Percentiles rank a stretch among this genome's conserved stretches.
Evolutionary conservation across 148 eudicot species (phyloP).

Genomic region (Chenopodium berlandieri): DNA sequence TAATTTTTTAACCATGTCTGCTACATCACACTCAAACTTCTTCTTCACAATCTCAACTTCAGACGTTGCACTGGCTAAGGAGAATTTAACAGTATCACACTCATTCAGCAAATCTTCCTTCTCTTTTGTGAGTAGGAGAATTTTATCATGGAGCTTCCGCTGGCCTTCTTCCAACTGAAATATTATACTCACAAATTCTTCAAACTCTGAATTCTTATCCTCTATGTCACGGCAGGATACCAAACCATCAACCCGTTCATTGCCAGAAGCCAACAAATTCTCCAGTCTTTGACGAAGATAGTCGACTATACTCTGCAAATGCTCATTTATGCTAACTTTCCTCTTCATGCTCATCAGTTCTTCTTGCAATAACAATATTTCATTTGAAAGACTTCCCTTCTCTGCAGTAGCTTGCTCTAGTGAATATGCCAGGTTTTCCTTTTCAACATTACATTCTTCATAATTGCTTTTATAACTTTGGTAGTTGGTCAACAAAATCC

Average conservation of each 20-base stretch:
- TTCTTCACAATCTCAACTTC: conserved; percentile 46
- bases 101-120: conserved; percentile 49
- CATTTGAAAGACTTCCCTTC: conserved; percentile 41
- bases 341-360: conserved; percentile 43
- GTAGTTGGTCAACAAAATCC: conserved; percentile 42
- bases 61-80: conserved; percentile 37
- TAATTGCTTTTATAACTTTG: conserved; percentile 46
- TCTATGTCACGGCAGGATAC: conserved; percentile 18
- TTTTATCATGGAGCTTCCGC: conserved; percentile 31
- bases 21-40: conserved; percentile 53
- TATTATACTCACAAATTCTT: conserved; percentile 30
- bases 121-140: conserved; percentile 48
- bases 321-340: conserved; percentile 42
- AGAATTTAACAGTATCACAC: conserved; percentile 42
- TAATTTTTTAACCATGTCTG: conserved; percentile 41
- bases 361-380: conserved; percentile 46
- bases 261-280: conserved; percentile 40
- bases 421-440: conserved; percentile 40
- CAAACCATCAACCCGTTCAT: conserved; percentile 25
- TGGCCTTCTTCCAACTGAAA: conserved; percentile 56
- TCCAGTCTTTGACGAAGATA: conserved; percentile 50
- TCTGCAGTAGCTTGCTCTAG: conserved; percentile 40
- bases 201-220: conserved; percentile 24
- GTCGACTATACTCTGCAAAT: conserved; percentile 39
- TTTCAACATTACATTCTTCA: conserved; percentile 57